Base-by-base conservation (phyloP, 2,329 filamentous ascomycete genomes). In the Colletotrichum sidae region DNA sequence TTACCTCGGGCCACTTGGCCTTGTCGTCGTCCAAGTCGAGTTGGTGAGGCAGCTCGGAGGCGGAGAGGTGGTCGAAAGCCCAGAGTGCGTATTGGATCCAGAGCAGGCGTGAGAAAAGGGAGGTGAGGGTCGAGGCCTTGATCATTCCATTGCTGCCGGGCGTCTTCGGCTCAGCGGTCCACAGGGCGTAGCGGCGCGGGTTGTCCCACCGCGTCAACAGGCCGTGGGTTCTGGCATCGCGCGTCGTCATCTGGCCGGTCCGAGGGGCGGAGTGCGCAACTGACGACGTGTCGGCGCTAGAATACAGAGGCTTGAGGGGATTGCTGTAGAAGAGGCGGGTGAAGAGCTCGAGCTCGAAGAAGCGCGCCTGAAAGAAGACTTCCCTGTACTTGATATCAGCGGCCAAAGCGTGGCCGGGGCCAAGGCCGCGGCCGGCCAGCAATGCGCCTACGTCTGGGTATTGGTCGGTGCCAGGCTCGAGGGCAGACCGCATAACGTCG, bases 11-110 rank as follows among this genome's bases (percentile, higher is more conserved):
- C 33, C 49, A 45, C 15, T 2, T 33, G 17, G 15, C 34, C 3
- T 45, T 33, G 11, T 12, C 12, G 39, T 44, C 39, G 41, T 17
- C 25, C 12, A 52, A 25, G 10, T 17, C 25, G 39, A 39, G 25
- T 11, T 35, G 9, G 11, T 12, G 9, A 2, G 35, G 1, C 39
- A 55, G 25, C 25, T 35, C 41, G 6, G 15, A 13, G 6, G 37
- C 25, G 9, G 10, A 2, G 25, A 45, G 39, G 39, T 55, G 39
- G 52, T 15, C 15, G 52, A 44, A 12, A 33, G 45, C 25, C 52
- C 52, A 55, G 41, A 55, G 39, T 12, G 52, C 52, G 52, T 55
- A 55, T n/a, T 55, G 52, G 6, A n/a, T 17, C 52, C 52, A 55
- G 17, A 55, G 52, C 8, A 55, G 3, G 25, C 25, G 25, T 4